A percentile compares a stretch with the other conserved stretches of the same genome.
These are phyloP conservation scores for Ogataea thermomethanolica DNA, from an alignment of 805 yeast genomes.

Conservation along the genomic window DNA sequence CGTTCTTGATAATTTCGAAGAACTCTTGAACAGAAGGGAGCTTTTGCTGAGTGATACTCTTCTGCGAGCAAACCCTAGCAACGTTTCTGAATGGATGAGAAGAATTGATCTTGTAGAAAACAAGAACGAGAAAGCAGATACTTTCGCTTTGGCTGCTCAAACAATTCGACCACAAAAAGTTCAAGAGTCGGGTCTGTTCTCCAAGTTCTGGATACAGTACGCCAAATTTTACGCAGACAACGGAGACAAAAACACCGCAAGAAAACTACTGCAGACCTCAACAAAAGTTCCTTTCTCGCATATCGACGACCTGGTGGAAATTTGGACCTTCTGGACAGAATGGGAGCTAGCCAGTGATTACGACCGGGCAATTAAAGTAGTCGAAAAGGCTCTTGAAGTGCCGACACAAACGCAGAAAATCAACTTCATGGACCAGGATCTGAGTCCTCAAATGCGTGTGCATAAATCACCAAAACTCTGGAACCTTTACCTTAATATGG, in stretches of 20 bases:
- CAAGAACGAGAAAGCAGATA: constrained; percentile 43
- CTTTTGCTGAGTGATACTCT: constrained; percentile 63
- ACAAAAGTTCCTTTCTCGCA: constrained; percentile 64
- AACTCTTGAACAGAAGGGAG: constrained; percentile 52
- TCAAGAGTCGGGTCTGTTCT: constrained; percentile 39
- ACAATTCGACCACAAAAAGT: constrained; percentile 60
- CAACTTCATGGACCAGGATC: constrained; percentile 37
- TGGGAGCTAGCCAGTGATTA: constrained; percentile 52
- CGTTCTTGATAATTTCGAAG: constrained; percentile 47
- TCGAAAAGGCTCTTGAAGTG: constrained; percentile 33
- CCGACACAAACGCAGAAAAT: constrained; percentile 21
- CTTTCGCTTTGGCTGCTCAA: constrained; percentile 63
- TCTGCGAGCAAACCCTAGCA: constrained; percentile 57
- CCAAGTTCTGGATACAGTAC: constrained; percentile 67
- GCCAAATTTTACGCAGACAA: constrained; percentile 59
- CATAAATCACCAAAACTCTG: constrained; percentile 65
- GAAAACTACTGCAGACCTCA: constrained; percentile 60
- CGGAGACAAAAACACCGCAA: constrained; percentile 55
- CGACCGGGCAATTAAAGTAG: constrained; percentile 34
- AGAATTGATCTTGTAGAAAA: constrained; percentile 47
- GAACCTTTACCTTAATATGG: constrained; percentile 68
- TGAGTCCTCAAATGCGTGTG: constrained; percentile 55
- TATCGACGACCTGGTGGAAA: constrained; percentile 59
- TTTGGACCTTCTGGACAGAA: constrained; percentile 78
- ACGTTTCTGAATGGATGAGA: constrained; percentile 66